Conservation (phyloP, 257 asterid species). For the Jacaranda copaia region DNA sequence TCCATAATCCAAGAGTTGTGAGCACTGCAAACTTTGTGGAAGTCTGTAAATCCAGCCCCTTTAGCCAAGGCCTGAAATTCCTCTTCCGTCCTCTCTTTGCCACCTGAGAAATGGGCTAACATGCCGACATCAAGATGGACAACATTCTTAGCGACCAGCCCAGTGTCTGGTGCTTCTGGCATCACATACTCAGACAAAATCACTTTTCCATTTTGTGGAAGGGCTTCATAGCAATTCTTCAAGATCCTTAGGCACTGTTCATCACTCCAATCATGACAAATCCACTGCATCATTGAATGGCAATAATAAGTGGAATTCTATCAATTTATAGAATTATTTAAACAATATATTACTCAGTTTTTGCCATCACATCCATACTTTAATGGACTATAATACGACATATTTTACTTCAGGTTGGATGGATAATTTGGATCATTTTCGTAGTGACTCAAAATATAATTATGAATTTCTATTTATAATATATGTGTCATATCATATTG, state of each 20-base stretch:
- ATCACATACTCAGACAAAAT: conserved; percentile 52
- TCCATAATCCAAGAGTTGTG: conserved; percentile 45
- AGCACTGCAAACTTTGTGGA: conserved; percentile 39
- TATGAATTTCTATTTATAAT: too few species aligned
- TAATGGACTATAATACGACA: too few species aligned
- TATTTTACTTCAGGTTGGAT: too few species aligned
- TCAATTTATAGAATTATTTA: too few species aligned
- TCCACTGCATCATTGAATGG: conserved; percentile 50
- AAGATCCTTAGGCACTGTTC: conserved; percentile 54
- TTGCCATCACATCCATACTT: too few species aligned
- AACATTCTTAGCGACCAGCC: conserved; percentile 28
- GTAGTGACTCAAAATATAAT: too few species aligned
- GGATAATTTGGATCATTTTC: too few species aligned
- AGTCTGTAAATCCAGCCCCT: conserved; percentile 50
- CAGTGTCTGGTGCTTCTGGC: conserved; percentile 53
- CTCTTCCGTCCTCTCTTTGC: conserved; percentile 68
- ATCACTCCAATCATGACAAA: conserved; percentile 76
- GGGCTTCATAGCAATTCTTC: conserved; percentile 58
- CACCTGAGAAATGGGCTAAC: conserved; percentile 60
- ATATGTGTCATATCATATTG: too few species aligned
- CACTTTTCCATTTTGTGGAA: conserved; percentile 60
- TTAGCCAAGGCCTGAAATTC: conserved; percentile 62
- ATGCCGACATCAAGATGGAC: conserved; percentile 50
- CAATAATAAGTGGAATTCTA: too few species aligned
- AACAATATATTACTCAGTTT: too few species aligned